Conservation (phyloP, 495 filamentous ascomycete genomes). For the Daldinia decipiens region DNA sequence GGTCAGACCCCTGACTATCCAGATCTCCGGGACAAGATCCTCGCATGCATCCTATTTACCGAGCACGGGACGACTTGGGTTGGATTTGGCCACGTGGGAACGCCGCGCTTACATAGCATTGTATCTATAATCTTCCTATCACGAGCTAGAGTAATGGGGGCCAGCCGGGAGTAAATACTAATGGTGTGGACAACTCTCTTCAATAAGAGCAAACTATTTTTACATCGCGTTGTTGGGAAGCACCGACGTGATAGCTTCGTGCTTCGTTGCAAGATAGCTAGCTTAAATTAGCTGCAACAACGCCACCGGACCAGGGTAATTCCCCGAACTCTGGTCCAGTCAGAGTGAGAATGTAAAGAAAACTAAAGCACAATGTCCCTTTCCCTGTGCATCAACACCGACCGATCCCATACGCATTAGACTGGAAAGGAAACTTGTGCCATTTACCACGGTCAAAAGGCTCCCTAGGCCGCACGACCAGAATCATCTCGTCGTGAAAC, state of each 20-base stretch:
- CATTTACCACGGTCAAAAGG: conserved; percentile 40
- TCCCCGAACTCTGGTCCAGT: conserved; percentile 38
- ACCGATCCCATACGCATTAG: conserved; percentile 51
- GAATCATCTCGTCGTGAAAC: conserved; percentile 46
- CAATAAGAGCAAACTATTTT: conserved; percentile 44
- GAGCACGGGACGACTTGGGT: conserved; percentile 19
- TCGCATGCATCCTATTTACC: conserved; percentile 36
- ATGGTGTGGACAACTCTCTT: conserved; percentile 20
- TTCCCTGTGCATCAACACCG: conserved; percentile 51
- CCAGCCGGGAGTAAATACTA: background rate
- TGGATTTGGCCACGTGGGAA: conserved; percentile 32
- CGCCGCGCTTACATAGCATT: background rate
- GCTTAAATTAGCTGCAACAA: conserved; percentile 34
- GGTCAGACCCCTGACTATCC: conserved; percentile 34
- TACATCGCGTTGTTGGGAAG: conserved; percentile 46
- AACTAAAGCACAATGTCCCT: conserved; percentile 49
- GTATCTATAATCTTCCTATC: conserved; percentile 6
- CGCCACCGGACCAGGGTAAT: conserved; percentile 34
- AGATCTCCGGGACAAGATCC: conserved; percentile 41
- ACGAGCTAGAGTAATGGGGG: background rate
- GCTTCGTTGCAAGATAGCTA: conserved; percentile 26
- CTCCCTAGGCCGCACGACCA: conserved; percentile 42
- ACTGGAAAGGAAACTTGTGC: conserved; percentile 47
- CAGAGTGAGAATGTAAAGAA: conserved; percentile 40
- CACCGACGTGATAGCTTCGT: conserved; percentile 28